Evolutionary conservation across 2,329 filamentous ascomycete species (phyloP).

Genomic region (Aspergillus caelatus): DNA sequence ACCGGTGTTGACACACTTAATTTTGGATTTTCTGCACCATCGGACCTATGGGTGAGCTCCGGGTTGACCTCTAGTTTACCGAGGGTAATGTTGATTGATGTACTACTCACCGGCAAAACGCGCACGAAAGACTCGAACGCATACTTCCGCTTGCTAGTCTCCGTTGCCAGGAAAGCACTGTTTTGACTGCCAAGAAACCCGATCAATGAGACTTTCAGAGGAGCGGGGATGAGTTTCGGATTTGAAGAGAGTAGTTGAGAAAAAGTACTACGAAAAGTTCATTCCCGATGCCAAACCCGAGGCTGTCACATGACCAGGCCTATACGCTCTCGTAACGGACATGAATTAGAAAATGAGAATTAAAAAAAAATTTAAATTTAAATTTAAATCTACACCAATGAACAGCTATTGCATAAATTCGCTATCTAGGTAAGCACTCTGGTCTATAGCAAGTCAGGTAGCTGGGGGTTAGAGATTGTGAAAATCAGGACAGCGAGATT

Average conservation of each 20-base stretch:
- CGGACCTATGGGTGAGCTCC: not conserved
- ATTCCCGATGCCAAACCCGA: not conserved
- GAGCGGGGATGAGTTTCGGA: not conserved
- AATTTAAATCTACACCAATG: not conserved
- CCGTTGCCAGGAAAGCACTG: not conserved
- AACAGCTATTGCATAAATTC: not conserved
- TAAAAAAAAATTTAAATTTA: not conserved
- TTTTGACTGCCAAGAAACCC: not conserved
- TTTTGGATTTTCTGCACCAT: not conserved
- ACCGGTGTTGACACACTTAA: constrained; percentile 5
- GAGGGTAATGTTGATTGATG: not conserved
- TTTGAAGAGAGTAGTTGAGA: not conserved
- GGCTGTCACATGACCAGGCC: not conserved
- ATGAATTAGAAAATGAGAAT: not conserved
- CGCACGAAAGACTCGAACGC: constrained; percentile 2
- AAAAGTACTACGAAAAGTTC: not conserved
- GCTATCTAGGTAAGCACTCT: not conserved
- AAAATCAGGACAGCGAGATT: not conserved
- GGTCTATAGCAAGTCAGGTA: not conserved
- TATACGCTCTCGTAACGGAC: not conserved
- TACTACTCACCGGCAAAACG: not conserved
- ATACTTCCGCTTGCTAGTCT: not conserved
- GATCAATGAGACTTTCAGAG: not conserved
- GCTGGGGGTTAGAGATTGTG: not conserved
- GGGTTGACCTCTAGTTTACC: not conserved